Evolutionary conservation across 1,284 basidiomycete genomes (phyloP).

Genomic region (Fomitopsis betulina): DNA sequence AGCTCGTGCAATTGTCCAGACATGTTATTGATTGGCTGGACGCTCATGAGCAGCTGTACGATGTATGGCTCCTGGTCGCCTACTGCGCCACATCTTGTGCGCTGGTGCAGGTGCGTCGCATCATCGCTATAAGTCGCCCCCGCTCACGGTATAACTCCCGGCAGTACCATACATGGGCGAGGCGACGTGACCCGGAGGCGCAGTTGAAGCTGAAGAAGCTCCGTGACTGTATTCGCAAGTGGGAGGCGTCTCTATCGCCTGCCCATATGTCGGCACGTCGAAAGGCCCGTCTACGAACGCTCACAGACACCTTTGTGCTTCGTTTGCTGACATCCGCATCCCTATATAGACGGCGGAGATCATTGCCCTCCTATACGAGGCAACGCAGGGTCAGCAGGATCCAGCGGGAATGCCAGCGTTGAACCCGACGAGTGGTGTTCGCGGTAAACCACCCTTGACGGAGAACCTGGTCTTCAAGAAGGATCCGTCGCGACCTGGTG

Average conservation of each 20-base stretch:
- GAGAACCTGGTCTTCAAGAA: slow-evolving; percentile 65
- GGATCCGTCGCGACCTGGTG: slow-evolving; percentile 73
- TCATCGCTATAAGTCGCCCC: slow-evolving; percentile 6
- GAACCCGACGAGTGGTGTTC: slow-evolving; percentile 74
- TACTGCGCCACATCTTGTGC: slow-evolving; percentile 91
- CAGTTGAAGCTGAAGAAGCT: slow-evolving; percentile 73
- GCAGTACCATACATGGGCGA: slow-evolving; percentile 90
- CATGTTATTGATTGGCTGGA: slow-evolving; percentile 90
- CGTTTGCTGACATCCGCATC: slow-evolving; percentile 17
- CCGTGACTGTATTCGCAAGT: slow-evolving; percentile 77
- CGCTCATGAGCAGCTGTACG: slow-evolving; percentile 74
- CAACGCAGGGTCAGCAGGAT: slow-evolving; percentile 69
- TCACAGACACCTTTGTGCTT: slow-evolving; percentile 14
- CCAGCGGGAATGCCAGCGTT: slow-evolving; percentile 56
- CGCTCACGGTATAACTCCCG: background rate
- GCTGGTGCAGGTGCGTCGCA: slow-evolving; percentile 72
- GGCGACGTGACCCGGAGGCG: slow-evolving; percentile 73
- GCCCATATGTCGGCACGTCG: slow-evolving; percentile 91
- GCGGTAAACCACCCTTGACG: slow-evolving; percentile 43
- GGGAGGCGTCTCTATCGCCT: slow-evolving; percentile 75
- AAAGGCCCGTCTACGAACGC: slow-evolving; percentile 53
- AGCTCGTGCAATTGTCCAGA: slow-evolving; percentile 67
- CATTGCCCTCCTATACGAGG: slow-evolving; percentile 87
- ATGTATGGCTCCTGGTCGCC: slow-evolving; percentile 81
- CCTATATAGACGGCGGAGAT: slow-evolving; percentile 80